Conservation (phyloP, 768 basidiomycete genomes). For the Russula abietina region DNA sequence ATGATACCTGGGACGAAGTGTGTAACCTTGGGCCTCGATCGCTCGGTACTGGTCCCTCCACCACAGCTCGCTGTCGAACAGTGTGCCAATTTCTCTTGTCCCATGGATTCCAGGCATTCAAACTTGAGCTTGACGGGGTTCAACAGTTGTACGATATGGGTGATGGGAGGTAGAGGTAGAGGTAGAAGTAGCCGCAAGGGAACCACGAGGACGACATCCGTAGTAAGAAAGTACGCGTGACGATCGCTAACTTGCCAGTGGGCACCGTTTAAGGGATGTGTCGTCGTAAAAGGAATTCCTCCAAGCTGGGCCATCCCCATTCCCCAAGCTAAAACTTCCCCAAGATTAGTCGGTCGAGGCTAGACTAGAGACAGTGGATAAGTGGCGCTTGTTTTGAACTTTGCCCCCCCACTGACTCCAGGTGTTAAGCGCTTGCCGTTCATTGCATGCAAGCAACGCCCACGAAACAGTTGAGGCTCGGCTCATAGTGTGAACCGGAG, state of each 20-base stretch:
- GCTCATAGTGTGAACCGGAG: too few species aligned
- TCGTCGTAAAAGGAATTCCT: neutral
- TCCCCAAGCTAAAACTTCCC: too few species aligned
- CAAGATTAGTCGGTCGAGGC: too few species aligned
- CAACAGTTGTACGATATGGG: neutral
- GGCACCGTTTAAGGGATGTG: neutral
- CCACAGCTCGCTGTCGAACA: slow-evolving; percentile 13
- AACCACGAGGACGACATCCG: neutral
- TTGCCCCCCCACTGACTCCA: too few species aligned
- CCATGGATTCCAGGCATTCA: neutral
- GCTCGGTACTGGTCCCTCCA: slow-evolving; percentile 12
- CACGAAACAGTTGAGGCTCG: too few species aligned
- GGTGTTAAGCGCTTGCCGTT: neutral
- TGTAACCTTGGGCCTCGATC: slow-evolving; percentile 11
- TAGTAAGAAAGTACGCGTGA: neutral
- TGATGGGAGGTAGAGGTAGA: neutral
- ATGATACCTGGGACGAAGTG: slow-evolving; percentile 8
- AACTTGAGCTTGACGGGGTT: neutral
- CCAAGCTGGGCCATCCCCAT: too few species aligned
- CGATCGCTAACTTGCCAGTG: neutral
- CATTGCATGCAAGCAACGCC: neutral
- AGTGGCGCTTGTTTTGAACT: too few species aligned
- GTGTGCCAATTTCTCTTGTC: slow-evolving; percentile 2
- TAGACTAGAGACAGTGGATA: too few species aligned
- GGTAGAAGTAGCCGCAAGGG: neutral